Base-by-base conservation (phyloP, 306 rosid species). In the Senna tora region DNA sequence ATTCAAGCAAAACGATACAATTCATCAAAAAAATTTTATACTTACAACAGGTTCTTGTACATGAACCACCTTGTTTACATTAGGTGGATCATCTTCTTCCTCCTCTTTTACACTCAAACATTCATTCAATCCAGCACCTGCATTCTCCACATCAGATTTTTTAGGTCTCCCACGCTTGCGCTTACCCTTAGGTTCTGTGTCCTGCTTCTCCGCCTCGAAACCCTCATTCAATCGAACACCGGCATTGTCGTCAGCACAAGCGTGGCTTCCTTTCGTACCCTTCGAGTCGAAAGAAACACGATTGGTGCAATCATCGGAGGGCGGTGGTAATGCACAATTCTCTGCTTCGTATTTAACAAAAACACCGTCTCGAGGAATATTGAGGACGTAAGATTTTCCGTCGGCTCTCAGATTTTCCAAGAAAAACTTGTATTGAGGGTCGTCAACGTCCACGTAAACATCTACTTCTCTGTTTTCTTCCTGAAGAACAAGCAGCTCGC, bases 381-480 rank as follows among this genome's bases (percentile, higher is more conserved):
- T 75, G 22, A 78, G 77, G 5, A 34, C 68, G 74, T 64, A 59
- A 25, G 66, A 78, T 6, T 57, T 51, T 65, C 78, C 83, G 62
- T 53, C 32, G 15, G 32, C 47, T 64, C 55, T 82, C 7, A 70
- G 39, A 46, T 78, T 43, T 9, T 75, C 52, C 45, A 70, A 13
- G 55, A 78, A 78, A 43, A 8, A 13, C 65, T 36, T 13, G 34
- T 69, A 50, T 0, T 45, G 22, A 1, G 54, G n/a, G n/a, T n/a
- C n/a, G n/a, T n/a, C 60, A 71, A 61, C 63, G 15, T 62, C 63
- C 20, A 7, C 41, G 11, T 12, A 4, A 0, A 9, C 71, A 0
- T 57, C 71, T 13, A 13, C 6, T 7, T 2, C 52, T 66, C 5
- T 38, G 13, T 16, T 46, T 28, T 25, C 36, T 4, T 66, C 22